Percentiles rank a stretch among this genome's conserved stretches.
phyloP scores from a whole-genome alignment of 768 basidiomycete genomes.

The Collybia sp. region DNA sequence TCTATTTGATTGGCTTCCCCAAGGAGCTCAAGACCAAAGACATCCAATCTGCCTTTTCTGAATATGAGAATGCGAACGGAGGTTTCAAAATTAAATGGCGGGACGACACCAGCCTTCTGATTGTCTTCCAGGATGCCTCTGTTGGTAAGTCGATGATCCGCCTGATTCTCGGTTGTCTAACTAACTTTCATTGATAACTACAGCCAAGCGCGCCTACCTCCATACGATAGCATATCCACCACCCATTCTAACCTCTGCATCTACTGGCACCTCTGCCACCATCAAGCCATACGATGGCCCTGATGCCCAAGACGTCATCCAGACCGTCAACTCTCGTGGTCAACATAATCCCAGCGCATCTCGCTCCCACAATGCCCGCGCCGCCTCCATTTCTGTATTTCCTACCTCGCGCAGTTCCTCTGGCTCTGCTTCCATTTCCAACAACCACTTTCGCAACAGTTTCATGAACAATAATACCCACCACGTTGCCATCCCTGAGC shows the following conservation, averaged over 20 bases:
- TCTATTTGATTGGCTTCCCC: slow-evolving; percentile 87
- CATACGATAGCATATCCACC: slow-evolving; percentile 83
- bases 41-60: slow-evolving; percentile 85
- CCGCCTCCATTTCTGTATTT: slow-evolving; percentile 62
- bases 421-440: slow-evolving; percentile 28
- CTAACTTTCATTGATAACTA: slow-evolving; percentile 3
- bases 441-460: slow-evolving; percentile 24
- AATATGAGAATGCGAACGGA: slow-evolving; percentile 81
- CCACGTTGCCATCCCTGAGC: slow-evolving; percentile 52
- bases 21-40: slow-evolving; percentile 98
- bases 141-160: slow-evolving; percentile 61
- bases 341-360: slow-evolving; percentile 58
- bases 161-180: slow-evolving; percentile 1
- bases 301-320: slow-evolving; percentile 85
- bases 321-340: slow-evolving; percentile 73
- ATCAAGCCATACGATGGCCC: slow-evolving; percentile 94
- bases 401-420: slow-evolving; percentile 47
- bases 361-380: slow-evolving; percentile 68
- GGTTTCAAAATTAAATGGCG: slow-evolving; percentile 99
- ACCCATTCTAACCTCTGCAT: slow-evolving; percentile 54
- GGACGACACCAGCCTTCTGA: slow-evolving; percentile 92
- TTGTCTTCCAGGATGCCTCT: slow-evolving; percentile 89
- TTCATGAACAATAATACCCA: slow-evolving; percentile 20
- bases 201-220: slow-evolving; percentile 95
- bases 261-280: slow-evolving; percentile 46